A percentile compares a stretch with the other conserved stretches of the same genome.
phyloP scores from a whole-genome alignment of 192 early-diverging fungal genomes.

The Backusella sp. region DNA sequence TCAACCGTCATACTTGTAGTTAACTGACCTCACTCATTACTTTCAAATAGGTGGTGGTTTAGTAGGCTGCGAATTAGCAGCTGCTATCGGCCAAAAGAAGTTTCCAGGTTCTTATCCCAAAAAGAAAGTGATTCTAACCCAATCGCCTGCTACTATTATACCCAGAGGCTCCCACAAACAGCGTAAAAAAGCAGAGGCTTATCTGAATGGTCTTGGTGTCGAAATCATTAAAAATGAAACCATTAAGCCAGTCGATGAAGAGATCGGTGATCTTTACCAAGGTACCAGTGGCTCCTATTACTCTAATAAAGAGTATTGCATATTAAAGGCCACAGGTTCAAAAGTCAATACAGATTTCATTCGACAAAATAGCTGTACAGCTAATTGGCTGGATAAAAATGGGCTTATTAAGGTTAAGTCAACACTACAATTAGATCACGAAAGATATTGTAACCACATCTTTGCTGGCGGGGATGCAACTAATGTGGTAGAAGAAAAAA shows the following conservation, averaged over 20 bases:
- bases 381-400: constrained; percentile 22
- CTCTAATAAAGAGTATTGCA: constrained; percentile 19
- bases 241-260: constrained; percentile 17
- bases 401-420: constrained; percentile 35
- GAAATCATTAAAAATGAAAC: constrained; percentile 25
- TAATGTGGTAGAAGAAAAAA: constrained; percentile 43
- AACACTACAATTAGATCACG: constrained; percentile 40
- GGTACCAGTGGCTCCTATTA: constrained; percentile 26
- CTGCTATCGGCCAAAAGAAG: constrained; percentile 22
- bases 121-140: constrained; percentile 25
- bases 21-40: neutral
- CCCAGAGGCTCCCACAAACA: constrained; percentile 18
- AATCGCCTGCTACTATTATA: constrained; percentile 15
- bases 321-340: constrained; percentile 29
- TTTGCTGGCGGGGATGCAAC: constrained; percentile 45
- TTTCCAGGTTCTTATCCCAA: constrained; percentile 11
- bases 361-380: neutral
- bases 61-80: constrained; percentile 46
- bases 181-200: constrained; percentile 14
- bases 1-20: neutral
- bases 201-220: constrained; percentile 25
- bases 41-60: constrained; percentile 41
- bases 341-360: constrained; percentile 25
- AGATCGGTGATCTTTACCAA: neutral
- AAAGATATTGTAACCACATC: constrained; percentile 19